Evolutionary conservation across 495 filamentous ascomycete species (phyloP).

Genomic region (Bombardia bombarda): DNA sequence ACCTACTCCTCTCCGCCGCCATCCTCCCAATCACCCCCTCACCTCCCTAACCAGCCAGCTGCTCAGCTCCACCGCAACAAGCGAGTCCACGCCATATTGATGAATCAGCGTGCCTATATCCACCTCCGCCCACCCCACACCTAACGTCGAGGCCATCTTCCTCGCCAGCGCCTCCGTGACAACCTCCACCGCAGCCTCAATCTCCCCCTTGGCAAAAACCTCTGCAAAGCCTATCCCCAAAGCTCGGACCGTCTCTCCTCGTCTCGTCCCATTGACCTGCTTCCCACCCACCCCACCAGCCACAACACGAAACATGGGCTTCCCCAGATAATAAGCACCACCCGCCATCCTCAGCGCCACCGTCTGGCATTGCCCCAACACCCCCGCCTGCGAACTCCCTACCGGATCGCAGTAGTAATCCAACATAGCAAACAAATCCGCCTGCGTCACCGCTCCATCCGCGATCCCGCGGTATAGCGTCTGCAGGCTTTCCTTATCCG

Average conservation of each 20-base stretch:
- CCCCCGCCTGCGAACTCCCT: not conserved
- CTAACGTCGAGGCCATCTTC: conserved; percentile 20
- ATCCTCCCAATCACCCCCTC: too few relatives aligned
- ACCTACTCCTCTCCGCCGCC: too few relatives aligned
- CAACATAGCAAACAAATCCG: not conserved
- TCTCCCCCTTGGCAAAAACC: not conserved
- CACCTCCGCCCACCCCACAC: conserved; percentile 11
- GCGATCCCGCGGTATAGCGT: not conserved
- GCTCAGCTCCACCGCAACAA: conserved; percentile 50
- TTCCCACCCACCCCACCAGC: not conserved
- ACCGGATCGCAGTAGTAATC: not conserved
- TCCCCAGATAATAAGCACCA: not conserved
- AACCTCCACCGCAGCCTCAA: not conserved
- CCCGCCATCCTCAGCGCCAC: not conserved
- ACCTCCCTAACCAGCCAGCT: conserved; percentile 46
- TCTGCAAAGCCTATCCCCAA: not conserved
- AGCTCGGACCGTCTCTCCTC: too few relatives aligned
- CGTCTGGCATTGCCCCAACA: not conserved
- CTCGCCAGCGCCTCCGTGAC: conserved; percentile 13
- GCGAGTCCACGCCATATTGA: conserved; percentile 45
- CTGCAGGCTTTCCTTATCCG: not conserved
- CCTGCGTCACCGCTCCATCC: not conserved
- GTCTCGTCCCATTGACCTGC: not conserved
- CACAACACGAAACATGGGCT: not conserved
- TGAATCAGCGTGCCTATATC: conserved; percentile 19